Percentiles rank a stretch among this genome's conserved stretches.
Conservation (phyloP, 2,329 filamentous ascomycete genomes). For the Beauveria australis region DNA sequence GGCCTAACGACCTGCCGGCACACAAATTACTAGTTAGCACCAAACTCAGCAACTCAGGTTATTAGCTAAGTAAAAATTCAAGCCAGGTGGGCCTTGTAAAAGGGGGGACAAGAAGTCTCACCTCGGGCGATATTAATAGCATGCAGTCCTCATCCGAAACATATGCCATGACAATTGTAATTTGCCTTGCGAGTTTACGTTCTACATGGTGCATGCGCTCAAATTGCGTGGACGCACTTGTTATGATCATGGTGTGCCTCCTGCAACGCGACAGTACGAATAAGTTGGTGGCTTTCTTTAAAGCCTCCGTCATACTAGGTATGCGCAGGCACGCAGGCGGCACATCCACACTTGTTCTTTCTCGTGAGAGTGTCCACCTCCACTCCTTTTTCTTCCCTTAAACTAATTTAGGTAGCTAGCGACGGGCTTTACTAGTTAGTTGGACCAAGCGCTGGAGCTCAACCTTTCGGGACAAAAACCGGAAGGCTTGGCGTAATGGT, state of each 20-base stretch:
- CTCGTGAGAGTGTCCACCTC: neutral
- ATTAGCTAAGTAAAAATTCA: neutral
- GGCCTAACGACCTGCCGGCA: neutral
- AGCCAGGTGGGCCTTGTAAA: slow-evolving; percentile 1
- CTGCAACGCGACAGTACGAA: neutral
- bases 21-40: neutral
- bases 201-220: slow-evolving; percentile 2
- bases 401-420: neutral
- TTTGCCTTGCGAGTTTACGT: neutral
- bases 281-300: neutral
- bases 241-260: neutral
- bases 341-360: neutral
- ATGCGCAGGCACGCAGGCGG: neutral
- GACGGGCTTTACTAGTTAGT: neutral
- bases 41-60: neutral
- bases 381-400: neutral
- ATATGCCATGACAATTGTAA: slow-evolving; percentile 9
- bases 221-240: slow-evolving; percentile 12
- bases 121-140: slow-evolving; percentile 12
- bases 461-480: slow-evolving; percentile 9
- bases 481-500: slow-evolving; percentile 6
- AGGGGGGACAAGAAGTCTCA: slow-evolving; percentile 10
- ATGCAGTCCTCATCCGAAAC: slow-evolving; percentile 9
- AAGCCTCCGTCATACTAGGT: neutral
- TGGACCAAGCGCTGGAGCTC: slow-evolving; percentile 1